Evolutionary conservation across 257 asterid species (phyloP).

Genomic region (Solanum virginianum): DNA sequence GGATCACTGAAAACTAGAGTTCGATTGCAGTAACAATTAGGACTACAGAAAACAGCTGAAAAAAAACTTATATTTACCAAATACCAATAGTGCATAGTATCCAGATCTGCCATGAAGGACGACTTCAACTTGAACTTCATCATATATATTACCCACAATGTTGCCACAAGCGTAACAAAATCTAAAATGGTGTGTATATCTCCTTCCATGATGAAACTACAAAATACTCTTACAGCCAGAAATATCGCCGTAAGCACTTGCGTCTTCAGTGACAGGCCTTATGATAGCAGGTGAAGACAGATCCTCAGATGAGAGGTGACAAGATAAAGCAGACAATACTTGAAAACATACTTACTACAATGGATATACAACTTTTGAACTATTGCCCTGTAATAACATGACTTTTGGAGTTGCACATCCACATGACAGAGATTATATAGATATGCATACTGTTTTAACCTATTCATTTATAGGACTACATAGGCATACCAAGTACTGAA

Average conservation of each 20-base stretch:
- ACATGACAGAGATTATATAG: not conserved
- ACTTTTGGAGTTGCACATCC: not conserved
- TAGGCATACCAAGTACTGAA: not conserved
- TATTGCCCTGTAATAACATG: not conserved
- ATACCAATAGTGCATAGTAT: conserved; percentile 49
- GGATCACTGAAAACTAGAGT: not conserved
- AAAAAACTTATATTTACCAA: conserved; percentile 35
- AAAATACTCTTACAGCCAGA: conserved; percentile 52
- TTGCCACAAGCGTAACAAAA: conserved; percentile 62
- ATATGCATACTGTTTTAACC: not conserved
- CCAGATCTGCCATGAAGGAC: conserved; percentile 55
- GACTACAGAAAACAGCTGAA: not conserved
- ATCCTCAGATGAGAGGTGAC: not conserved
- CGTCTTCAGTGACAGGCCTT: conserved; percentile 81
- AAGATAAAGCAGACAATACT: not conserved
- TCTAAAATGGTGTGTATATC: conserved; percentile 88
- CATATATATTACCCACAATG: conserved; percentile 88
- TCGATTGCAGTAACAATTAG: not conserved
- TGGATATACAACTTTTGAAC: not conserved
- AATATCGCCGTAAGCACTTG: conserved; percentile 89
- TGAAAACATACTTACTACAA: not conserved
- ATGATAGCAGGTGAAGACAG: not conserved
- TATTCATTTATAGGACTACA: not conserved
- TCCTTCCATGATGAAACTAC: conserved; percentile 69
- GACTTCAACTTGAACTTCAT: conserved; percentile 64